Conservation (phyloP, 371 early-diverging fungal genomes). For the Mortierella sp. region DNA sequence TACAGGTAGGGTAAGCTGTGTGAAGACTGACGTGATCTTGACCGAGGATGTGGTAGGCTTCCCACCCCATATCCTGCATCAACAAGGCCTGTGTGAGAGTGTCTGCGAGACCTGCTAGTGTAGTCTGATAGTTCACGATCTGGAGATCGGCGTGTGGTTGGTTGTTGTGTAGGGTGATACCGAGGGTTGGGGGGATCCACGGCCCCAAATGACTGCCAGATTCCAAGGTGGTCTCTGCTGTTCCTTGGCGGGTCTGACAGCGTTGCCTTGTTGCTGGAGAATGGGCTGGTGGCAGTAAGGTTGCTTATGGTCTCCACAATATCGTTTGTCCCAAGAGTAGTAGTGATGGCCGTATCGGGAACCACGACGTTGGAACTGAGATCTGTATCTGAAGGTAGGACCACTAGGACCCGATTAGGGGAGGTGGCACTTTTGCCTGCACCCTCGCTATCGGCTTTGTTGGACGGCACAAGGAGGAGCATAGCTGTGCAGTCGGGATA, state of each 20-base stretch:
- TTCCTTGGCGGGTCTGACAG: background rate
- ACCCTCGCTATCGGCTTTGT: slow-evolving; percentile 24
- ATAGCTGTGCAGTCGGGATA: slow-evolving; percentile 2
- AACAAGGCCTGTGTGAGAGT: slow-evolving; percentile 38
- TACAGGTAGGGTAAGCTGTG: slow-evolving; percentile 14
- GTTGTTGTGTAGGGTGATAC: slow-evolving; percentile 6
- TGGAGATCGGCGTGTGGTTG: slow-evolving; percentile 4
- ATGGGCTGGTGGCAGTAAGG: slow-evolving; percentile 4
- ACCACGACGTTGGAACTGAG: slow-evolving; percentile 43
- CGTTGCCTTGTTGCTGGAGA: background rate
- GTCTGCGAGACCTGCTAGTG: slow-evolving; percentile 20
- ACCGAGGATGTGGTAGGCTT: slow-evolving; percentile 4
- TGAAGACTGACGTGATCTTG: slow-evolving; percentile 21
- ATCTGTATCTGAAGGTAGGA: slow-evolving; percentile 40
- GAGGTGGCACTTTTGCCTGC: slow-evolving; percentile 6
- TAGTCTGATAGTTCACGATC: slow-evolving; percentile 1
- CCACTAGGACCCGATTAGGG: slow-evolving; percentile 25
- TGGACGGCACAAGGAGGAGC: slow-evolving; percentile 44
- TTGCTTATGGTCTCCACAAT: slow-evolving; percentile 9
- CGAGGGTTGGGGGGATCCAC: background rate
- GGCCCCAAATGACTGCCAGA: slow-evolving; percentile 11
- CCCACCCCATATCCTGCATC: background rate
- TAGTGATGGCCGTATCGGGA: slow-evolving; percentile 48
- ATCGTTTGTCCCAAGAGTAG: slow-evolving; percentile 26
- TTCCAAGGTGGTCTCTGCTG: slow-evolving; percentile 26